A percentile compares a stretch with the other conserved stretches of the same genome.
These are phyloP conservation scores for Thalia dealbata DNA, from an alignment of 176 grass and related monocot genomes.

Conservation along the genomic window DNA sequence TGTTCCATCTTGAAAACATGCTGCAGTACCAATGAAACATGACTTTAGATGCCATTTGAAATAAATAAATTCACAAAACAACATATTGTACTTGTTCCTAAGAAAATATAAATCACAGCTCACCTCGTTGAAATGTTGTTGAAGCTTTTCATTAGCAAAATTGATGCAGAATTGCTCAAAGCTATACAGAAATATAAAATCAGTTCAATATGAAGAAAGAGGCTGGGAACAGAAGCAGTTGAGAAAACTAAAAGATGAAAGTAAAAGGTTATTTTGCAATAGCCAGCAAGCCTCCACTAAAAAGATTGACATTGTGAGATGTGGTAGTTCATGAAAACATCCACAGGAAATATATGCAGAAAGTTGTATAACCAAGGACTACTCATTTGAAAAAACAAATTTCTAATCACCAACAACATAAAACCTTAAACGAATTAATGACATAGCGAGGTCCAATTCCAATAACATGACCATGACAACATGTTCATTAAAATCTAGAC, in stretches of 20 bases:
- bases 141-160: slow-evolving; percentile 98
- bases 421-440: neutral
- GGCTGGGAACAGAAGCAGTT: neutral
- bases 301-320: neutral
- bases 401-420: neutral
- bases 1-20: slow-evolving; percentile 99
- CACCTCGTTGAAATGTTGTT: slow-evolving; percentile 99
- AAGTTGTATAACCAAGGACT: neutral
- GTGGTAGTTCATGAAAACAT: neutral
- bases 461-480: neutral
- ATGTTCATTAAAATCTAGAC: neutral
- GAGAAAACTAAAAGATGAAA: neutral
- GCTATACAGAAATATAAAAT: slow-evolving; percentile 34
- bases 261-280: neutral
- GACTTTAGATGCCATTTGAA: slow-evolving; percentile 29
- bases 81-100: neutral
- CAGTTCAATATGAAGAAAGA: slow-evolving; percentile 18
- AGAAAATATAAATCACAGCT: neutral
- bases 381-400: too few species aligned
- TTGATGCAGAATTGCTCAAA: slow-evolving; percentile 99
- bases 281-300: neutral
- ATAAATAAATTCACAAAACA: neutral
- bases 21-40: slow-evolving; percentile 38
- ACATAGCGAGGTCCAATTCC: neutral
- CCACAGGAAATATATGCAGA: neutral